Base-by-base conservation (phyloP, 2,329 filamentous ascomycete genomes). In the Coniochaeta prunicola region DNA sequence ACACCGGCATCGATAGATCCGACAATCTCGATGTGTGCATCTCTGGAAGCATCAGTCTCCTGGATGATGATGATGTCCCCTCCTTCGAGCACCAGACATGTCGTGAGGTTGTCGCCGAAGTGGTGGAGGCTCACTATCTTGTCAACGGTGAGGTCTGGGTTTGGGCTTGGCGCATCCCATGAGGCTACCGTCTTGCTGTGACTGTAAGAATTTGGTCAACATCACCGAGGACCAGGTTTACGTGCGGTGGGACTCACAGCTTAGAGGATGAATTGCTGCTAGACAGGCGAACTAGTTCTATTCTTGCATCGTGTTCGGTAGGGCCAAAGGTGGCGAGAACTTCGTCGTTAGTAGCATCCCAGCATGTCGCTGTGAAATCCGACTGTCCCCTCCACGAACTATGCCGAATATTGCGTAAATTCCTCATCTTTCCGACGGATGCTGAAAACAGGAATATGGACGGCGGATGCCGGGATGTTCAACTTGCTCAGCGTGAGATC, bases 1-100 rank as follows among this genome's bases (percentile, higher is more conserved):
- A 99, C 96, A 26, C 93, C 94, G 60, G 89, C 89, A 74, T 97
- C 92, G 38, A 99, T 90, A 34, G 92, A 96, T 50, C 94, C 94
- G 63, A 97, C 86, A 65, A 99, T 97, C 73, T 97, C 94, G 65
- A 99, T 92, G 65, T 90, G 86, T 38, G 92, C 89, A 60, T 82
- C 85, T 6, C 79, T 76, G 24, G 62, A 65, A 53, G 65, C 68
- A 3, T 87, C 82, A 10, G 33, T 30, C 69, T 97, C 91, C 64
- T 88, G 84, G 30, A 97, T 89, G 57, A 92, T 81, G 61, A 97
- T 77, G 63, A 99, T 93, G 74, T 99, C 93, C 61, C 94, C 94
- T 55, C 92, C 92, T 66, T 91, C 89, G 28, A 99, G 79, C 59
- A 97, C 86, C 30, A 99, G 76, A 70, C 91, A 96, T 69, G 88